Evolutionary conservation across 176 grass and related monocot genomes (phyloP).

Genomic region (Panicum miliaceum): DNA sequence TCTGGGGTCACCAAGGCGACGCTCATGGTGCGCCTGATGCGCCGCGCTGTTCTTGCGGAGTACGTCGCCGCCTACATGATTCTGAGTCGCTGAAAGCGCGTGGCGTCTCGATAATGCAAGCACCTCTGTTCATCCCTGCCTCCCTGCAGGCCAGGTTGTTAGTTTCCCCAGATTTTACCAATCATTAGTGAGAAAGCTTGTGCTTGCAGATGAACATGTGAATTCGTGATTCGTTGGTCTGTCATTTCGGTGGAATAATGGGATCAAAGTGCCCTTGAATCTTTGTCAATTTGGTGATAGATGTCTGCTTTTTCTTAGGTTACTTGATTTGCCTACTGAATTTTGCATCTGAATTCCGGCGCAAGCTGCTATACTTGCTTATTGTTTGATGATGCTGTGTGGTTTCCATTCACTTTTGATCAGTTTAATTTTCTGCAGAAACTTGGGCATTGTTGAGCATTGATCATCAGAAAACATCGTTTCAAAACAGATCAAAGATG

Average conservation of each 20-base stretch:
- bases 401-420: too few relatives aligned
- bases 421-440: too few relatives aligned
- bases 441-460: too few relatives aligned
- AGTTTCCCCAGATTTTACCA: background rate
- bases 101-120: background rate
- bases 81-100: background rate
- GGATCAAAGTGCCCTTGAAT: background rate
- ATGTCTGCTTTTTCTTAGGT: background rate
- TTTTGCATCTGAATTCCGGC: background rate
- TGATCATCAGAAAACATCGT: too few relatives aligned
- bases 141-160: background rate
- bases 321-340: background rate
- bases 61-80: background rate
- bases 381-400: background rate
- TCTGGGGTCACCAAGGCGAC: background rate
- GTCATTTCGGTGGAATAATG: background rate
- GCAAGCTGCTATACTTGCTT: too few relatives aligned
- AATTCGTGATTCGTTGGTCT: background rate
- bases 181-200: background rate
- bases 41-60: background rate
- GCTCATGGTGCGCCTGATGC: background rate
- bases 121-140: background rate
- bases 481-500: too few relatives aligned
- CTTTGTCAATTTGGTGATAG: background rate
- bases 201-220: background rate